Percentiles rank a stretch among this genome's conserved stretches.
Conservation (phyloP, 2,329 filamentous ascomycete species). For the Penicillium sp. region DNA sequence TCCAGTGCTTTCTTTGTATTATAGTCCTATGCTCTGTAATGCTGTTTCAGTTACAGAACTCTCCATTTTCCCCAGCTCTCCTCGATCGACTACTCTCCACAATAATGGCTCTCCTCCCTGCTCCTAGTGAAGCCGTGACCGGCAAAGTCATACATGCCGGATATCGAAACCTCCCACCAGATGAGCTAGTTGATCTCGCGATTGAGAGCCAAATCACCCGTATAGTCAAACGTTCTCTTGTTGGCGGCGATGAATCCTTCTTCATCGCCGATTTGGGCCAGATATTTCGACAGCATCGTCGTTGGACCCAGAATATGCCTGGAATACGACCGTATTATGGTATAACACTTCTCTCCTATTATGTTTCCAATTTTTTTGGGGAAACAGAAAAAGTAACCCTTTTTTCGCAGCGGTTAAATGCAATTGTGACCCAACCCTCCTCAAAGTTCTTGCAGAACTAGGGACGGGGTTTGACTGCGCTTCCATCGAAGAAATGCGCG, state of each 20-base stretch:
- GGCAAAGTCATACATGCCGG: background rate
- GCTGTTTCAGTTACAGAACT: conserved; percentile 6
- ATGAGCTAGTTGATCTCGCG: conserved; percentile 12
- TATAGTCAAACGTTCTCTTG: background rate
- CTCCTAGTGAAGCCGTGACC: background rate
- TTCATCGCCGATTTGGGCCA: conserved; percentile 23
- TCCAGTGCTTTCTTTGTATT: background rate
- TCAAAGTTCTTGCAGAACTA: conserved; percentile 22
- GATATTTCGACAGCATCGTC: conserved; percentile 17
- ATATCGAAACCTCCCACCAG: conserved; percentile 4
- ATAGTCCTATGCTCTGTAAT: background rate
- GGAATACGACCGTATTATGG: conserved; percentile 23
- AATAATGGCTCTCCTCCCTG: conserved; percentile 6
- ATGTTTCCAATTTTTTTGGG: fast-evolving
- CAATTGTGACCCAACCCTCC: conserved; percentile 25
- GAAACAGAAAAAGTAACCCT: background rate
- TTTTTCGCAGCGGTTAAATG: conserved; percentile 27
- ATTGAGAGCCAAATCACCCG: conserved; percentile 10
- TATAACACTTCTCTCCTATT: background rate
- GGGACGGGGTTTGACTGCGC: conserved; percentile 30
- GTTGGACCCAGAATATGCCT: conserved; percentile 17
- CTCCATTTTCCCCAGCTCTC: background rate
- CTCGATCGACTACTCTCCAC: conserved; percentile 3
- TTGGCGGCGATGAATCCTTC: conserved; percentile 19
- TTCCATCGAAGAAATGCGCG: conserved; percentile 24